A percentile compares a stretch with the other conserved stretches of the same genome.
Evolutionary conservation across 2,329 filamentous ascomycete genomes (phyloP).

Genomic region (Fusarium sacchari): DNA sequence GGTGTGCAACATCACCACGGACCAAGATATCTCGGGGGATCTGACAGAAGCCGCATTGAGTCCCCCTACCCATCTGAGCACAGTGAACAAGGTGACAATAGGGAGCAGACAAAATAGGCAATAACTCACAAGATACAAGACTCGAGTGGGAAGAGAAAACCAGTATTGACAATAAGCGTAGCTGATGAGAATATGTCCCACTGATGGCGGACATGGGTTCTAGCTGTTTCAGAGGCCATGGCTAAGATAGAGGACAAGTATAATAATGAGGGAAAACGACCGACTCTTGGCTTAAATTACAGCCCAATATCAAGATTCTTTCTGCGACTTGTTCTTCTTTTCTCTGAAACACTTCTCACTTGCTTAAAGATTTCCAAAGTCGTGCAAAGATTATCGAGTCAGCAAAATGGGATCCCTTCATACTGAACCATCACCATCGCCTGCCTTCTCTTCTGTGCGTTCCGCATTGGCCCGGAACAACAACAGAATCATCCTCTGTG

Average conservation of each 20-base stretch:
- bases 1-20: neutral
- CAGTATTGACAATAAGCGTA: neutral
- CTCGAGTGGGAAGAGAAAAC: neutral
- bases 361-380: neutral
- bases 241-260: neutral
- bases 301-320: neutral
- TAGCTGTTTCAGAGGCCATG: neutral
- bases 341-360: too few relatives aligned
- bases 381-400: too few relatives aligned
- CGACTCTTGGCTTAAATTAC: neutral
- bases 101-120: neutral
- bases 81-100: neutral
- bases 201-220: neutral
- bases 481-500: constrained; percentile 1
- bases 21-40: neutral
- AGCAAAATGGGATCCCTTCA: neutral
- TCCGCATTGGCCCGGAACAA: neutral
- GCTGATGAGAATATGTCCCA: neutral
- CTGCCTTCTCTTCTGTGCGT: neutral
- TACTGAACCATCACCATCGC: neutral
- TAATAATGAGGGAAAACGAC: neutral
- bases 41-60: neutral
- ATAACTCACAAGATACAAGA: neutral
- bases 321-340: neutral
- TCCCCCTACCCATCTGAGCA: neutral